Base-by-base conservation (phyloP, 192 early-diverging fungal species). In the Spizellomyces punctatus region DNA sequence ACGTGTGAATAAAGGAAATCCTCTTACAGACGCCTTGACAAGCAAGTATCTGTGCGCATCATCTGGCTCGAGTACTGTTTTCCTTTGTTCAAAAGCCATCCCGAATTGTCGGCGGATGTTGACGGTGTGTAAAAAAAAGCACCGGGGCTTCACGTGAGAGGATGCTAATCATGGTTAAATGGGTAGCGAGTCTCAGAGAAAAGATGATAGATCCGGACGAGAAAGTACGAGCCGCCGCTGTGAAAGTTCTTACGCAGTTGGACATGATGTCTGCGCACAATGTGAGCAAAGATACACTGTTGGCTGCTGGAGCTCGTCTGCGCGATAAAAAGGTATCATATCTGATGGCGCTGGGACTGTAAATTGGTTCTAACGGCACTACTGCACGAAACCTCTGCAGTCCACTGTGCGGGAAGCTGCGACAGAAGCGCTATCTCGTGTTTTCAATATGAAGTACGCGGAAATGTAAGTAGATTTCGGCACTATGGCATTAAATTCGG, bases 171-270 rank as follows among this genome's bases (percentile, higher is more conserved):
- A n/a, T 22, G n/a, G 27, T 17, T 67, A 90, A 36, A 36, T 36
- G 27, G 27, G 1, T 3, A 36, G 92, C 81, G 2, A 77, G 78
- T 36, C 66, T 95, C 8, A 80, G 71, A 43, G 82, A 86, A 54
- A 95, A 93, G 75, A 71, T 94, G 56, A 75, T 85, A 8, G 97
- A 99, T 76, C 92, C 94, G 1, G 97, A 99, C 66, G 95, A 99
- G 42, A 93, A 93, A 67, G 94, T 99, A 16, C 90, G 97, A 10
- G 72, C 85, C 46, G 86, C 89, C 5, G 86, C 86, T 2, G 89
- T 94, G 68, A 87, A 85, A 70, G 73, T 88, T 8, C 76, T 98
- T 16, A 86, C 86, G 6, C 70, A 83, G 58, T 72, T 96, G 46
- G 91, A 94, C 63, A 81, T 82, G 65, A 82, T 85, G 7, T 77